Conservation (phyloP, 2,329 filamentous ascomycete species). For the Parascedosporium putredinis region DNA sequence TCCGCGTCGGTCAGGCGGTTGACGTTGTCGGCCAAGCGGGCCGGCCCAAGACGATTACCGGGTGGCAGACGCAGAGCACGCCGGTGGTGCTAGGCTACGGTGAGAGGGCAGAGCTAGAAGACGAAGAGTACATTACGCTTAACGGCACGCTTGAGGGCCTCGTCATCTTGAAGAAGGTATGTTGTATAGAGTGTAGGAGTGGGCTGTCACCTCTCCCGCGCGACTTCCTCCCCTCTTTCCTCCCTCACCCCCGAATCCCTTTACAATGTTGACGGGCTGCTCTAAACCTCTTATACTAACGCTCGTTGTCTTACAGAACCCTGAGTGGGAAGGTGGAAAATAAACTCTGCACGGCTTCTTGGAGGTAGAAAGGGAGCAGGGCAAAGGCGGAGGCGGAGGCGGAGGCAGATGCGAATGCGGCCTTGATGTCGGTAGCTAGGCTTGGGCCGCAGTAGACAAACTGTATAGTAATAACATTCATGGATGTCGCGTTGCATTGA, state of each 20-base stretch:
- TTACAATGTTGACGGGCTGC: too few relatives aligned
- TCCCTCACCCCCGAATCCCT: too few relatives aligned
- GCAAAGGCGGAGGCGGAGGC: too few relatives aligned
- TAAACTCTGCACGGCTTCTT: background rate
- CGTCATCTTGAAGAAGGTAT: constrained; percentile 93
- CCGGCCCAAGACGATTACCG: constrained; percentile 95
- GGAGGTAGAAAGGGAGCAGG: background rate
- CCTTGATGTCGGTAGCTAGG: background rate
- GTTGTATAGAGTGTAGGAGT: too few relatives aligned
- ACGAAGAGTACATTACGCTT: constrained; percentile 91
- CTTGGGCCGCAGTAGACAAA: background rate
- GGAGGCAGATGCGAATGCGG: too few relatives aligned
- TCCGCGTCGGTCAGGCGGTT: constrained; percentile 93
- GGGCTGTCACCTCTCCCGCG: too few relatives aligned
- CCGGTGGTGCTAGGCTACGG: constrained; percentile 90
- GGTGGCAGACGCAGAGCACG: constrained; percentile 99
- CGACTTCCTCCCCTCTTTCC: too few relatives aligned
- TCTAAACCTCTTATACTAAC: background rate
- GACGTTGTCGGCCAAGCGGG: constrained; percentile 97
- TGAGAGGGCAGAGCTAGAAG: constrained; percentile 91
- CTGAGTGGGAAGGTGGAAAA: constrained; percentile 9
- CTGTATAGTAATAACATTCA: constrained; percentile 1
- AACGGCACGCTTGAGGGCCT: constrained; percentile 87
- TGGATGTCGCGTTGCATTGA: background rate
- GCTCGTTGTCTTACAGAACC: constrained; percentile 3